phyloP scores from a whole-genome alignment of 768 basidiomycete species.

The Mycena chlorophos region DNA sequence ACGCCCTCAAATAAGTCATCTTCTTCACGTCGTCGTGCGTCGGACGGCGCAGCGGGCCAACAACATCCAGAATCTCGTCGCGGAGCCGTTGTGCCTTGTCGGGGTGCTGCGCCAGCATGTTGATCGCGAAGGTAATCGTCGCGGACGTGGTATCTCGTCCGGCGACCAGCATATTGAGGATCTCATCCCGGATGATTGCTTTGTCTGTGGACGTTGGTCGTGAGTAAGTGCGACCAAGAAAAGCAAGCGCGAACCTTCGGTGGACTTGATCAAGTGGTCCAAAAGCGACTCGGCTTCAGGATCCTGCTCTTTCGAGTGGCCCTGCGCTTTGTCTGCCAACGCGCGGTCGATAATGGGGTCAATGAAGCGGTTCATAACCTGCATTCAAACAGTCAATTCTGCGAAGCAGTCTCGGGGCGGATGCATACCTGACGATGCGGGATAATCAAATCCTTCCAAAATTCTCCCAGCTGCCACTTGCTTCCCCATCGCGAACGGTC shows the following conservation, averaged over 20 bases:
- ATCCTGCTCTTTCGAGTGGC: conserved; percentile 7
- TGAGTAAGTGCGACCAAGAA: neutral
- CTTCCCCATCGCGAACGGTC: conserved; percentile 37
- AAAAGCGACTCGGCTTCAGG: conserved; percentile 43
- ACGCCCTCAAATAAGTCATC: conserved; percentile 44
- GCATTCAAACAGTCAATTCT: conserved; percentile 28
- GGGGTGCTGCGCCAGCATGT: conserved; percentile 41
- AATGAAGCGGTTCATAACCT: conserved; percentile 46
- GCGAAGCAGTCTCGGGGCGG: neutral
- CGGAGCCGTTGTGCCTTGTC: conserved; percentile 33
- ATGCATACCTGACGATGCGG: conserved; percentile 5
- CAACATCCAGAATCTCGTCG: conserved; percentile 34
- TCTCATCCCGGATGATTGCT: conserved; percentile 23
- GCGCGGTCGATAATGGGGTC: conserved; percentile 48
- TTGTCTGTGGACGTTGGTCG: conserved; percentile 11
- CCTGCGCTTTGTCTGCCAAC: conserved; percentile 34
- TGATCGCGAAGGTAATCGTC: conserved; percentile 37
- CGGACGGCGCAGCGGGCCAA: conserved; percentile 33
- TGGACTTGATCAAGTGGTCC: conserved; percentile 44
- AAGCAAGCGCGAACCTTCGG: conserved; percentile 34
- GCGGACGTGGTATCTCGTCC: conserved; percentile 37
- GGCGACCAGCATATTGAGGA: conserved; percentile 26
- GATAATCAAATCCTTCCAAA: conserved; percentile 43
- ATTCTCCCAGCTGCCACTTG: conserved; percentile 46
- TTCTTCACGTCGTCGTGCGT: conserved; percentile 38